Evolutionary conservation across 192 early-diverging fungal genomes (phyloP).

Genomic region (Gigaspora rosea): DNA sequence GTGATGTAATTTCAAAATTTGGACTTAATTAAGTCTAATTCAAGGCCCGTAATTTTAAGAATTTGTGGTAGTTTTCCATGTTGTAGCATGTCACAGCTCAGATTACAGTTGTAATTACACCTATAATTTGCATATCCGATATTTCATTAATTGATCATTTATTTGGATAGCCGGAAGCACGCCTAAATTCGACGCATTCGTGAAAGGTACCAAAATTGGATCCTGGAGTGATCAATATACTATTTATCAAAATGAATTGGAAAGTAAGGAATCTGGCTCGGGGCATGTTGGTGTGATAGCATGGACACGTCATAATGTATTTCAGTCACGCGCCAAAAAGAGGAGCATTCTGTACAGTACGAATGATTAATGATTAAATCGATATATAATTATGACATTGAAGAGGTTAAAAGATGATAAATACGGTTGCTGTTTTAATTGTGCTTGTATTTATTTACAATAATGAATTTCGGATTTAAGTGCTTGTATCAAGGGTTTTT

Average conservation of each 20-base stretch:
- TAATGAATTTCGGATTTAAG: too few relatives aligned
- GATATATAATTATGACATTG: too few relatives aligned
- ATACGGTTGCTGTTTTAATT: too few relatives aligned
- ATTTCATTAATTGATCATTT: neutral
- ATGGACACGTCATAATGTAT: slow-evolving; percentile 42
- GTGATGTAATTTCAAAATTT: too few relatives aligned
- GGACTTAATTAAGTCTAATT: too few relatives aligned
- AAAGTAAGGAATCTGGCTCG: slow-evolving; percentile 24
- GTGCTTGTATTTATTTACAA: too few relatives aligned
- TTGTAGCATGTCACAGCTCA: neutral
- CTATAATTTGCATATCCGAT: neutral
- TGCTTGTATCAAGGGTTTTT: too few relatives aligned
- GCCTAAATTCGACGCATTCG: slow-evolving; percentile 45
- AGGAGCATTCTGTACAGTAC: too few relatives aligned
- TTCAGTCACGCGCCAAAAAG: too few relatives aligned
- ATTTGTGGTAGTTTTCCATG: neutral
- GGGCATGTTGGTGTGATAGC: slow-evolving; percentile 33
- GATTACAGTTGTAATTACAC: neutral
- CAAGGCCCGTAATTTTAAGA: too few relatives aligned
- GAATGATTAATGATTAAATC: too few relatives aligned
- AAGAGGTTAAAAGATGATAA: too few relatives aligned
- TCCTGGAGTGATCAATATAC: slow-evolving; percentile 37
- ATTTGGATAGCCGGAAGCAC: slow-evolving; percentile 29
- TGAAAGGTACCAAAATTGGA: slow-evolving; percentile 39
- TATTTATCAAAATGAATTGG: slow-evolving; percentile 22